A percentile compares a stretch with the other conserved stretches of the same genome.
phyloP scores from a whole-genome alignment of 208 protist species.

The Acanthamoeba triangularis region DNA sequence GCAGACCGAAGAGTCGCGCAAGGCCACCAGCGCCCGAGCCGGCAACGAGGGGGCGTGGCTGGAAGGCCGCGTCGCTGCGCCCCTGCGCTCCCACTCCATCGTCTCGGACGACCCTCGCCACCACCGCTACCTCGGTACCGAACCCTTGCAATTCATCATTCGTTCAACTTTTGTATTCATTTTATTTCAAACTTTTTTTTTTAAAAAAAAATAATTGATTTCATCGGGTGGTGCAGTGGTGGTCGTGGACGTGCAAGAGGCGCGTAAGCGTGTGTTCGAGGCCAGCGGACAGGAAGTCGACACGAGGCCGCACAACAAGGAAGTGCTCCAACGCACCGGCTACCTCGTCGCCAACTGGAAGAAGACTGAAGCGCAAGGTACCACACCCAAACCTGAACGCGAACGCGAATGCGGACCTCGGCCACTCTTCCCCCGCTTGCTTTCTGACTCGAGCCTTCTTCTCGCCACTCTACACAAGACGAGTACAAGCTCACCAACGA shows the following conservation, averaged over 20 bases:
- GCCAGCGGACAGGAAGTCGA: slow-evolving; percentile 46
- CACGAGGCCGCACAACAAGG: slow-evolving; percentile 13
- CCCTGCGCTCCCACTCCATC: slow-evolving; percentile 41
- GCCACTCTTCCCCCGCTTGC: neutral
- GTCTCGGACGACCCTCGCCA: neutral
- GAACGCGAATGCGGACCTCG: neutral
- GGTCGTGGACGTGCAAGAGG: slow-evolving; percentile 35
- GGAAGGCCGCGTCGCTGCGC: neutral
- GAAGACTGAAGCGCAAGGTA: neutral
- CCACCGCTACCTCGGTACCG: slow-evolving; percentile 50
- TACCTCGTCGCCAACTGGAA: slow-evolving; percentile 53
- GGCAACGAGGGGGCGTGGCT: slow-evolving; percentile 16
- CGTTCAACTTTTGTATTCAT: too few relatives aligned
- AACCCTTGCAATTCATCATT: too few relatives aligned
- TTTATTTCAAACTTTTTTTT: too few relatives aligned
- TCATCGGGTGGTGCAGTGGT: too few relatives aligned
- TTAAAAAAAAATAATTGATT: neutral
- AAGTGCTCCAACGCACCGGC: slow-evolving; percentile 30
- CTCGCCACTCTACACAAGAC: neutral
- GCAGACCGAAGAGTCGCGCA: slow-evolving; percentile 1
- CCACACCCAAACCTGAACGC: too few relatives aligned
- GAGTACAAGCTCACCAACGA: slow-evolving; percentile 56
- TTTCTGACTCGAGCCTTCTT: neutral
- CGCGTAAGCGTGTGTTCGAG: slow-evolving; percentile 2
- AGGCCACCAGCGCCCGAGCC: neutral